Evolutionary conservation across 345 rosid species (phyloP), one percentile per base, ranked within the genome.

Genomic region (Erysimum cheiranthoides): DNA sequence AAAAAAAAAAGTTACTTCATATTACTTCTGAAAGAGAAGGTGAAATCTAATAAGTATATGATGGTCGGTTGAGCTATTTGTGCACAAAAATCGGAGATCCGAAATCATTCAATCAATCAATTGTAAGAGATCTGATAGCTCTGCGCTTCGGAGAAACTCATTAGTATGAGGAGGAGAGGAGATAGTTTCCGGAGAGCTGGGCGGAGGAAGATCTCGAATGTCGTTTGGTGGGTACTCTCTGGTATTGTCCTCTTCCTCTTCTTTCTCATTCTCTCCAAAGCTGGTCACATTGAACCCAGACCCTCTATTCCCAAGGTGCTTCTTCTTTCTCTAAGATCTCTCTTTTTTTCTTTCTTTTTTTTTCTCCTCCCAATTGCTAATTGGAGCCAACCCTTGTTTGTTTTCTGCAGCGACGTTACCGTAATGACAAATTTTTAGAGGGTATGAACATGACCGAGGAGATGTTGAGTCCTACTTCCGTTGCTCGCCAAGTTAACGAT

Each of bases 371-470:
- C 38, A 42, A 43, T 42, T 43, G 14, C 35, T 62, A 14, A 28
- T 62, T 66, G 25, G 25, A 21, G 25, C 9, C 17, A 28, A 30
- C 14, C 10, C 51, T 25, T 43, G 3, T 30, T 43, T 8, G 27
- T 32, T 5, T 31, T 50, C 3, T 75, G 80, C 88, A 87, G 91
- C 87, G 84, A 63, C 79, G 73, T 74, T 78, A 76, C 61, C 79
- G 78, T 80, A 84, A 76, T 64, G 90, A 84, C 61, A 91, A 81
- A 78, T 46, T 83, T 46, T 54, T 80, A 71, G 93, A 90, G 73
- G 88, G 88, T 43, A 75, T 90, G 71, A 91, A 89, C 83, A 79
- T 93, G 67, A 93, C 94, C 0, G 94, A 90, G 42, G 98, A 93
- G 81, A 85, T 93, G 93, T 46, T 91, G 73, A 91, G 83, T 72